phyloP scores from a whole-genome alignment of 1,139 yeast species.

The Yamadazyma mexicana region DNA sequence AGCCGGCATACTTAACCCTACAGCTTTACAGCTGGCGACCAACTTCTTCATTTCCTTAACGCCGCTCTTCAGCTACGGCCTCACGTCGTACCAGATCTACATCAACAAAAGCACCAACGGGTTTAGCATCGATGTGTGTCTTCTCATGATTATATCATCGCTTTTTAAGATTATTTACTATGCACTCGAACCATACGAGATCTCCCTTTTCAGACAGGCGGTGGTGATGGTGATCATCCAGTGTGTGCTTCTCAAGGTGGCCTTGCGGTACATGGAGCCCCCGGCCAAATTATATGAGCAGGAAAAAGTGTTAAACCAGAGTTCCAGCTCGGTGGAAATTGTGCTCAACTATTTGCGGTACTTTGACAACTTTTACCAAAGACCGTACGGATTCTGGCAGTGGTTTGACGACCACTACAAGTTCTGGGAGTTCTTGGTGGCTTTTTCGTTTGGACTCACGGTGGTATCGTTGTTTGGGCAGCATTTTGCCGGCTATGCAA shows the following conservation, averaged over 20 bases:
- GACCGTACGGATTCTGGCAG: constrained; percentile 81
- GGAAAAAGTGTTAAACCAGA: constrained; percentile 26
- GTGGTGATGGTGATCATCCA: constrained; percentile 79
- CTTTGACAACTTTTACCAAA: constrained; percentile 66
- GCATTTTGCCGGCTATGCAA: constrained; percentile 44
- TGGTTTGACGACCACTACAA: constrained; percentile 58
- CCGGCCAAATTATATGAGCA: constrained; percentile 37
- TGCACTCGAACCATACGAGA: constrained; percentile 76
- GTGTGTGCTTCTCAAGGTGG: constrained; percentile 56
- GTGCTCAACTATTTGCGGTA: constrained; percentile 37
- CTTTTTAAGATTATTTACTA: constrained; percentile 74
- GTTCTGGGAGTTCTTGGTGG: constrained; percentile 66
- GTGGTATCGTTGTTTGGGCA: constrained; percentile 48
- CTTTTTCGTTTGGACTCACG: constrained; percentile 44
- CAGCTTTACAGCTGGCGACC: constrained; percentile 2
- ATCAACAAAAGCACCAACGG: constrained; percentile 68
- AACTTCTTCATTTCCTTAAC: constrained; percentile 31
- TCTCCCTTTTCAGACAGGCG: constrained; percentile 72
- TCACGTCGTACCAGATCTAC: constrained; percentile 72
- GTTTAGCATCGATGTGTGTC: constrained; percentile 85
- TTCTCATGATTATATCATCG: constrained; percentile 82
- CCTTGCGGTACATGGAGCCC: constrained; percentile 53
- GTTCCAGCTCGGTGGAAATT: constrained; percentile 15
- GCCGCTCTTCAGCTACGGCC: constrained; percentile 83
- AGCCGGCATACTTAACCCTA: not conserved